Conservation (phyloP, 2,329 filamentous ascomycete genomes). For the Cladosporium cucumerinum region DNA sequence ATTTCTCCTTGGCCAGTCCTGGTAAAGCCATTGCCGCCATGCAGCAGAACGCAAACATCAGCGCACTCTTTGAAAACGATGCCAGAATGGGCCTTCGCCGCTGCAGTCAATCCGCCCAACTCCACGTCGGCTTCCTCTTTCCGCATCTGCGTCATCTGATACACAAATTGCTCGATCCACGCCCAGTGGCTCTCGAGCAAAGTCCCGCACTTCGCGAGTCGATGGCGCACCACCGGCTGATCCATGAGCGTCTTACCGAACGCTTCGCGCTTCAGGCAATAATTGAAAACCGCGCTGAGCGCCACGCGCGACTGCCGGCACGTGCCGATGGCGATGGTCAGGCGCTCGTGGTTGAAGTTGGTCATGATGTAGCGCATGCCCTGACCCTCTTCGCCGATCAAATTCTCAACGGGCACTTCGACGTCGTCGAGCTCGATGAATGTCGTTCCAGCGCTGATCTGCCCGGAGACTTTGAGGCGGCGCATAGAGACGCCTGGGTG, state of each 20-base stretch:
- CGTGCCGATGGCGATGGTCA: constrained; percentile 62
- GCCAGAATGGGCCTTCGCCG: constrained; percentile 69
- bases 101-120: constrained; percentile 67
- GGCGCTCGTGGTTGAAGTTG: constrained; percentile 73
- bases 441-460: constrained; percentile 64
- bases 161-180: constrained; percentile 70
- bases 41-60: constrained; percentile 65
- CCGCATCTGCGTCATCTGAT: constrained; percentile 61
- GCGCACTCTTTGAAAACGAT: constrained; percentile 71
- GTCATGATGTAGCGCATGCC: constrained; percentile 63
- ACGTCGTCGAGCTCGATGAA: constrained; percentile 76
- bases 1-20: constrained; percentile 67
- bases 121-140: constrained; percentile 60
- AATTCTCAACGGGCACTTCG: constrained; percentile 65
- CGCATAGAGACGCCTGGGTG: constrained; percentile 66
- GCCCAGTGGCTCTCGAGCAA: constrained; percentile 67
- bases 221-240: constrained; percentile 69
- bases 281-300: constrained; percentile 58
- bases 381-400: constrained; percentile 66
- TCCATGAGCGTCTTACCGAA: constrained; percentile 68
- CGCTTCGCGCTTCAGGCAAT: constrained; percentile 63
- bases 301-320: constrained; percentile 62
- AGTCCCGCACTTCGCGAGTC: constrained; percentile 67
- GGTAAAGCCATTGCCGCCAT: constrained; percentile 72
- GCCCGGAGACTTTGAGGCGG: constrained; percentile 63